Base-by-base conservation (phyloP, 345 rosid species). In the Eucalyptus albens region DNA sequence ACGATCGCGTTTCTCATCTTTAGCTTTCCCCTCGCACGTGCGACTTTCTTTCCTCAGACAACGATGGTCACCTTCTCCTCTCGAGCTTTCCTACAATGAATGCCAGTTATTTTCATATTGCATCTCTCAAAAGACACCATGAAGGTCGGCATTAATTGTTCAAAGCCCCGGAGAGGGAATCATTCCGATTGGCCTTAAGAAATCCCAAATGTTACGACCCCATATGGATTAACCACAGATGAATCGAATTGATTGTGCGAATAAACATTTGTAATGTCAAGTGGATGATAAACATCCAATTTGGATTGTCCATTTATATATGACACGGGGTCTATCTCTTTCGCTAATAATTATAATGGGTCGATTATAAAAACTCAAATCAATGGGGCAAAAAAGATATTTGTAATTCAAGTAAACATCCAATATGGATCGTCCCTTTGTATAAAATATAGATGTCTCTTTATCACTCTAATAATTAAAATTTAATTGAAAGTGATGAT, bases 211-310 rank as follows among this genome's bases (percentile, higher is more conserved):
- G 19, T 19, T 1, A 37, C 45, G 4, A 11, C 45, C 11, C 82
- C 26, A 42, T 19, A 3, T 9, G 24, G 7, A 8, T 31, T 72
- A 72, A 72, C 8, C 21, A 19, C 8, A 1, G 11, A 17, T 6
- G 3, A 4, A 5, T 37, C 15, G 15, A 40, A 37, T 37, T 7
- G 13, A 13, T 40, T 22, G 0, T 1, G 26, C 4, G 0, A 0
- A 77, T 21, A 40, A 1, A 12, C 15, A 21, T 40, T 40, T 21
- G 0, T 77, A 21, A 77, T 21, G 7, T 22, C 29, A 77, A 77
- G 47, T 77, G 29, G 29, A 11, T 33, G 59, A 53, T 53, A 11
- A 19, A 53, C 24, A 4, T 55, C 5, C 5, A 55, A 55, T 55
- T 4, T 21, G 26, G 5, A 55, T 21, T 27, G 4, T 55, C 24